Conservation (phyloP, 352 stramenopile species). For the Phytophthora cryptogea region DNA sequence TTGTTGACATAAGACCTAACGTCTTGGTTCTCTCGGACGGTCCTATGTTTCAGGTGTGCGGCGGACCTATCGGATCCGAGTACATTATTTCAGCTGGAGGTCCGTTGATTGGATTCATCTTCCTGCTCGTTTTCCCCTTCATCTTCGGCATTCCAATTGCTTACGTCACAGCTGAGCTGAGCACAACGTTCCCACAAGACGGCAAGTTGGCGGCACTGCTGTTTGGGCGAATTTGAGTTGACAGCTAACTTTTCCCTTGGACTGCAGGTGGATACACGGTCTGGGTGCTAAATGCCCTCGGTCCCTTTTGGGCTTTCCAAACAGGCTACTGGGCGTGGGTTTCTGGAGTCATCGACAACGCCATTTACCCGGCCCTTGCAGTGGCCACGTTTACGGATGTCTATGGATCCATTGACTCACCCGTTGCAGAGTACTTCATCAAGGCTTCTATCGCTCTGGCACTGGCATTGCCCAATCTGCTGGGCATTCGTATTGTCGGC, state of each 20-base stretch:
- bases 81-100: conserved; percentile 53
- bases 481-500: conserved; percentile 84
- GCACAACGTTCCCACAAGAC: conserved; percentile 86
- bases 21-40: background rate
- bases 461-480: conserved; percentile 47
- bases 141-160: conserved; percentile 91
- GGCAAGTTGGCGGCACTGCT: conserved; percentile 16
- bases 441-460: conserved; percentile 47
- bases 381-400: conserved; percentile 49
- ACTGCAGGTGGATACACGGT: conserved; percentile 77
- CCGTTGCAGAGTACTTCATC: conserved; percentile 43
- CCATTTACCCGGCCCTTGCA: conserved; percentile 90
- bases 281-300: conserved; percentile 93
- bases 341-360: conserved; percentile 91
- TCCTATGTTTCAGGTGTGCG: conserved; percentile 22
- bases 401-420: conserved; percentile 36
- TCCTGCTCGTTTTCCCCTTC: conserved; percentile 87
- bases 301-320: conserved; percentile 85
- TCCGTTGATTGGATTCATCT: conserved; percentile 80
- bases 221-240: background rate
- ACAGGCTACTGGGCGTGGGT: conserved; percentile 88
- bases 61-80: conserved; percentile 43
- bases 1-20: background rate
- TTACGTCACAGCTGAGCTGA: conserved; percentile 93
- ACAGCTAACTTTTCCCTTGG: background rate